Evolutionary conservation across 139 green algal species (phyloP), one percentile per base, ranked within the genome.

Genomic region (Eudorina sp.): DNA sequence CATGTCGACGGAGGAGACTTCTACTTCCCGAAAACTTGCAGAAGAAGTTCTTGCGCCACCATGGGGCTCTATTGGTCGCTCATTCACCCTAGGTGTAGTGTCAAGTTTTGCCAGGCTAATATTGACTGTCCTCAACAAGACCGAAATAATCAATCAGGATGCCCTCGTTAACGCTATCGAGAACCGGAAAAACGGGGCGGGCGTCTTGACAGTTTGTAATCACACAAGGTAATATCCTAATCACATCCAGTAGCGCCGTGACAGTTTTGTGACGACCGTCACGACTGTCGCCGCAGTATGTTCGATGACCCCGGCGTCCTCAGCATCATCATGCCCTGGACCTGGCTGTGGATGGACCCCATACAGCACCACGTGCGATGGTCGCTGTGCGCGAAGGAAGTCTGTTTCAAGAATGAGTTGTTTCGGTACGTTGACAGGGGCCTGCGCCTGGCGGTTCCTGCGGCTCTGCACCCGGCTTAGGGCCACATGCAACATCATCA

Each of bases 301-400:
- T 89, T 97, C 48, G 96, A 99, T 87, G 97, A 99, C 79, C 97
- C 97, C 7, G 91, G 93, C 25, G 60, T 99, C 40, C 83, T 97
- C 25, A 93, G 85, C 88, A 90, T 93, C 6, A 84, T 98, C 58
- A 90, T 96, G 36, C 97, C 97, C 1, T 94, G 90, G 90, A 84
- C 60, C 0, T 97, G 94, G 86, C 97, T 98, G 76, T 94, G 92
- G 84, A 90, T 86, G 11, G 96, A 99, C 45, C 90, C 94, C 77
- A 43, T 53, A 43, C 94, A 97, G 69, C 4, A 88, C 4, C 53
- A 91, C 43, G 94, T 91, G 27, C 93, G 97, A 1, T 99, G 96
- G 97, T 93, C 94, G 1, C 89, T 98, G 31, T 99, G 97, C 81
- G 97, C 97, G 18, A 64, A 79, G 27, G 96, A 98, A 41, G 93